phyloP scores from a whole-genome alignment of 2,329 filamentous ascomycete genomes.

The Penicillium concentricum region DNA sequence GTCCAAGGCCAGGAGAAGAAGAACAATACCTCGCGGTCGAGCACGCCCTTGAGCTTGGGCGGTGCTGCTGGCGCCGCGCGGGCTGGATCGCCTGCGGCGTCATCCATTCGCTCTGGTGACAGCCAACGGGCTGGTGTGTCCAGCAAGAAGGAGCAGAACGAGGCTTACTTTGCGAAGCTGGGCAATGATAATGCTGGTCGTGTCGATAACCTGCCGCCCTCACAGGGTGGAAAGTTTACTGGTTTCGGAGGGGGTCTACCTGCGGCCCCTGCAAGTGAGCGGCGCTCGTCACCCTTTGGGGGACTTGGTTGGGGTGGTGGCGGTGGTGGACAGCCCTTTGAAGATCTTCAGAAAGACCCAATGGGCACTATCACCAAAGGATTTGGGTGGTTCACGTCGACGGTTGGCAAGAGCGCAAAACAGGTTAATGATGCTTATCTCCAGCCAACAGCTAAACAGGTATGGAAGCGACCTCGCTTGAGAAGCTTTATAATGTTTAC shows the following conservation, averaged over 20 bases:
- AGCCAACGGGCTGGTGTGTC: slow-evolving; percentile 27
- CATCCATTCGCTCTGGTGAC: slow-evolving; percentile 22
- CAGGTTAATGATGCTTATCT: slow-evolving; percentile 88
- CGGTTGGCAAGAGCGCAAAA: slow-evolving; percentile 87
- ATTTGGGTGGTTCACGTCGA: slow-evolving; percentile 89
- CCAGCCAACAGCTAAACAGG: slow-evolving; percentile 86
- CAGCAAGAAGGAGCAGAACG: slow-evolving; percentile 67
- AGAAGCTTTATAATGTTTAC: background rate
- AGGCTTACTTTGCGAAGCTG: slow-evolving; percentile 84
- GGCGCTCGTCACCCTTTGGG: slow-evolving; percentile 23
- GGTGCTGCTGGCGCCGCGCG: slow-evolving; percentile 4
- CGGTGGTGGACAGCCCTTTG: slow-evolving; percentile 61
- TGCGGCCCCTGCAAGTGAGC: slow-evolving; percentile 44
- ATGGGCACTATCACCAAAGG: slow-evolving; percentile 85
- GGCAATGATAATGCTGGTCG: slow-evolving; percentile 79
- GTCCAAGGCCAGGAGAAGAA: slow-evolving; percentile 66
- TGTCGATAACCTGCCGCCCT: slow-evolving; percentile 73
- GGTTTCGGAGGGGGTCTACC: slow-evolving; percentile 82
- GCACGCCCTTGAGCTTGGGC: slow-evolving; percentile 26
- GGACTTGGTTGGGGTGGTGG: slow-evolving; percentile 23
- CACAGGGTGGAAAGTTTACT: slow-evolving; percentile 85
- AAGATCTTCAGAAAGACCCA: slow-evolving; percentile 89
- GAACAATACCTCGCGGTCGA: slow-evolving; percentile 36
- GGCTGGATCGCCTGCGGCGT: slow-evolving; percentile 25
- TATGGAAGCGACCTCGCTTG: slow-evolving; percentile 41